Evolutionary conservation across 495 filamentous ascomycete species (phyloP).

Genomic region (Lindgomyces ingoldianus): DNA sequence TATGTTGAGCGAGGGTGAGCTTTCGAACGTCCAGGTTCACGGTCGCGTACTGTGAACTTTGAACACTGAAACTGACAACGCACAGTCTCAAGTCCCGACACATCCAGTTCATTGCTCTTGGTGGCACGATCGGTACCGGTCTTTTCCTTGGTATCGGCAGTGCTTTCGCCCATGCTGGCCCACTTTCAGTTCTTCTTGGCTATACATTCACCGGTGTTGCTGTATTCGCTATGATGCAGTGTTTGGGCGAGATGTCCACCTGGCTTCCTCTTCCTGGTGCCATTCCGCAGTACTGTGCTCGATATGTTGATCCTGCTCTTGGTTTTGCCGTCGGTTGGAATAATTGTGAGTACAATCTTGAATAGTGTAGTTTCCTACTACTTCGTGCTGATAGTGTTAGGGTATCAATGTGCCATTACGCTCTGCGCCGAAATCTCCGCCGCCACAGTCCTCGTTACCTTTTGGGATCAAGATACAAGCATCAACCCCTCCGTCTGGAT

Average conservation of each 20-base stretch:
- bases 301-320: conserved; percentile 71
- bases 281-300: conserved; percentile 72
- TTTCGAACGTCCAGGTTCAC: background rate
- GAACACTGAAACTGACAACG: conserved; percentile 9
- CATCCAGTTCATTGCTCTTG: conserved; percentile 64
- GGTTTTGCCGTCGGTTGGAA: conserved; percentile 85
- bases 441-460: conserved; percentile 72
- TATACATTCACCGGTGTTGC: conserved; percentile 68
- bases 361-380: background rate
- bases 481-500: conserved; percentile 68
- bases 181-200: conserved; percentile 66
- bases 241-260: conserved; percentile 68
- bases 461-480: conserved; percentile 63
- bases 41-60: background rate
- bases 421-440: conserved; percentile 76
- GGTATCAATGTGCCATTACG: conserved; percentile 53
- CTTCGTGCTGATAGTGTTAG: background rate
- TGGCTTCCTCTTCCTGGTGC: conserved; percentile 74
- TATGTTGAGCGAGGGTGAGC: conserved; percentile 49
- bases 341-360: conserved; percentile 41
- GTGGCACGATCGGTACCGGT: conserved; percentile 75
- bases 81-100: conserved; percentile 53
- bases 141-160: conserved; percentile 71
- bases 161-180: conserved; percentile 63
- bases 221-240: conserved; percentile 61